phyloP scores from a whole-genome alignment of 768 basidiomycete species.

The Exsudoporus frostii region DNA sequence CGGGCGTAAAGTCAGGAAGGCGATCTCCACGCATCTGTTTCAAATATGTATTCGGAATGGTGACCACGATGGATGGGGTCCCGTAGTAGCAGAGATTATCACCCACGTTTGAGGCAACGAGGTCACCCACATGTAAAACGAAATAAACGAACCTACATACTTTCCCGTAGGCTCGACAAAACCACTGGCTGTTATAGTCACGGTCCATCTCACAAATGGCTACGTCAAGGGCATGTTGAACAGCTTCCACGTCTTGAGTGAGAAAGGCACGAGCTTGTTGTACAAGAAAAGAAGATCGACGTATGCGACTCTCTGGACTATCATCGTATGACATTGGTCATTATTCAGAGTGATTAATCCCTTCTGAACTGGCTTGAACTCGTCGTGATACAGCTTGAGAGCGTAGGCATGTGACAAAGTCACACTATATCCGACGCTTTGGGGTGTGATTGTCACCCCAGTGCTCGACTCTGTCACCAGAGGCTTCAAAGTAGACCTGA shows the following conservation, averaged over 20 bases:
- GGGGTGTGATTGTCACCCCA: conserved; percentile 38
- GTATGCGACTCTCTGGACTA: conserved; percentile 52
- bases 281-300: background rate
- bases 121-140: background rate
- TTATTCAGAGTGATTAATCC: conserved; percentile 82
- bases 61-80: conserved; percentile 71
- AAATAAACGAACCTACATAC: conserved; percentile 43
- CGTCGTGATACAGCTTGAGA: conserved; percentile 61
- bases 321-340: conserved; percentile 69
- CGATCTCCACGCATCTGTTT: conserved; percentile 53
- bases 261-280: background rate
- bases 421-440: conserved; percentile 62
- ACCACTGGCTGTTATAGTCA: conserved; percentile 23
- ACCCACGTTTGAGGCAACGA: background rate
- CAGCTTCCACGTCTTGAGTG: conserved; percentile 58
- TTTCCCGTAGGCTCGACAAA: conserved; percentile 18
- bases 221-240: conserved; percentile 69
- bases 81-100: conserved; percentile 30
- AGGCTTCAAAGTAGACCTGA: conserved; percentile 69
- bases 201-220: conserved; percentile 59
- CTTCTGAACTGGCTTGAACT: conserved; percentile 59
- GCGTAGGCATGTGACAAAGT: conserved; percentile 70
- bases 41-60: conserved; percentile 62
- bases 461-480: conserved; percentile 73
- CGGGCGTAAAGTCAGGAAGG: conserved; percentile 55